Base-by-base conservation (phyloP, 2,329 filamentous ascomycete genomes). In the Pestalotiopsis sp. region DNA sequence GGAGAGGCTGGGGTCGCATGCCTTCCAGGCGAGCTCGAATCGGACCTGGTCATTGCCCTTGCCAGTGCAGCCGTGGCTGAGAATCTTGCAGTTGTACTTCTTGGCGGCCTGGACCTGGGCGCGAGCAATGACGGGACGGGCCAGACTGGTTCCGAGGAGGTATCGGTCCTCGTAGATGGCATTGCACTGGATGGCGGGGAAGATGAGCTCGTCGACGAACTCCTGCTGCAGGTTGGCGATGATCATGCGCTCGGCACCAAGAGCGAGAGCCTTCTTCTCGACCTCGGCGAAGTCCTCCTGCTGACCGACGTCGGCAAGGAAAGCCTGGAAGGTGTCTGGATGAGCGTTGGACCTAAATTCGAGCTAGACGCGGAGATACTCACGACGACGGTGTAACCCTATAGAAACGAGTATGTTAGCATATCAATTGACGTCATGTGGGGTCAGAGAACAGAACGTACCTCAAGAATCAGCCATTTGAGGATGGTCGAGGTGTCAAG, bases 261-360 rank as follows among this genome's bases (percentile, higher is more conserved):
- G 88, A 80, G 87, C 87, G 71, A 89, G 69, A 7, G 71, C 72
- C 87, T 95, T 94, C 78, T 87, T 86, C 82, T 92, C 88, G 69
- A 92, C 93, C 69, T 86, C 91, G 60, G 88, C 87, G 78, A 89
- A 94, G 82, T 94, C 91, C 82, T 94, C 92, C 76, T 91, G 89
- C 82, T 93, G 91, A 69, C 92, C 92, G 74, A 93, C 89, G 81
- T 93, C 86, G 83, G 91, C 91, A 79, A 92, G 84, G 78, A 83
- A 86, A 84, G 68, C 75, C 76, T 38, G 82, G 74, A 67, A 83
- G 83, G 14, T 68, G 25, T 40, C 23, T 23, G 20, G 49, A n/a
- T 27, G 17, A 20, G 23, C 14, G 45, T 23, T 25, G 40, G 59
- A 23, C 20, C 14, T 11, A 20, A 20, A 23, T 23, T 52, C 20